Evolutionary conservation across 2,329 filamentous ascomycete genomes (phyloP).

Genomic region (Aureobasidium leucospermi): DNA sequence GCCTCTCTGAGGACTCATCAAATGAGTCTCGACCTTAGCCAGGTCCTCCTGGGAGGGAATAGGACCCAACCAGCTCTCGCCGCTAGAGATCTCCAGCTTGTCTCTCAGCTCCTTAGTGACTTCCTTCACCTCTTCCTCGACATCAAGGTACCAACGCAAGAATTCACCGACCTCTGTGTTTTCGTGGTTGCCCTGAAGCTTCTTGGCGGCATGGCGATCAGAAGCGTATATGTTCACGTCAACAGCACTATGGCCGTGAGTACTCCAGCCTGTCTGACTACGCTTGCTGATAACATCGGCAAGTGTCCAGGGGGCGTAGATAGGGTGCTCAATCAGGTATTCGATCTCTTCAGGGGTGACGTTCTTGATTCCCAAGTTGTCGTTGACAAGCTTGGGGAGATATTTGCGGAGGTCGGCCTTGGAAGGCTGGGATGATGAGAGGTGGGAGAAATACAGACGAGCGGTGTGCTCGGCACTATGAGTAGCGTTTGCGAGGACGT

Average conservation of each 20-base stretch:
- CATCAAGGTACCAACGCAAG: slow-evolving; percentile 66
- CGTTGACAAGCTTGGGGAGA: slow-evolving; percentile 61
- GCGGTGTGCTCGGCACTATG: slow-evolving; percentile 65
- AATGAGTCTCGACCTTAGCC: background rate
- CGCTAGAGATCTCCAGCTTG: slow-evolving; percentile 36
- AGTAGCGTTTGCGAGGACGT: slow-evolving; percentile 71
- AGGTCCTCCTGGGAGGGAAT: slow-evolving; percentile 23
- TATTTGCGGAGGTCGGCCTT: slow-evolving; percentile 41
- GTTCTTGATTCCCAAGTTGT: slow-evolving; percentile 71
- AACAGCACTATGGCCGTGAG: slow-evolving; percentile 79
- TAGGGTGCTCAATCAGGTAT: slow-evolving; percentile 52
- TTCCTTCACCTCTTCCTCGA: slow-evolving; percentile 71
- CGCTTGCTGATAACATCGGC: slow-evolving; percentile 81
- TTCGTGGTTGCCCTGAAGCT: slow-evolving; percentile 78
- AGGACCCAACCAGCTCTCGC: slow-evolving; percentile 37
- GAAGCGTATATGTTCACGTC: slow-evolving; percentile 96
- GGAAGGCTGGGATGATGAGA: slow-evolving; percentile 34
- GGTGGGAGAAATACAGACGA: slow-evolving; percentile 52
- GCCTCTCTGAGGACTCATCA: slow-evolving; percentile 8
- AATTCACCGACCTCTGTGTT: slow-evolving; percentile 90
- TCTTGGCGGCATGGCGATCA: slow-evolving; percentile 53
- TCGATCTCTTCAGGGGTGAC: slow-evolving; percentile 64
- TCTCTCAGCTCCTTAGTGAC: slow-evolving; percentile 69
- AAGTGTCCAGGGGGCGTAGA: slow-evolving; percentile 55
- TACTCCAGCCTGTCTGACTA: slow-evolving; percentile 87